Conservation (phyloP, 2,329 filamentous ascomycete species). For the Metarhizium brunneum region DNA sequence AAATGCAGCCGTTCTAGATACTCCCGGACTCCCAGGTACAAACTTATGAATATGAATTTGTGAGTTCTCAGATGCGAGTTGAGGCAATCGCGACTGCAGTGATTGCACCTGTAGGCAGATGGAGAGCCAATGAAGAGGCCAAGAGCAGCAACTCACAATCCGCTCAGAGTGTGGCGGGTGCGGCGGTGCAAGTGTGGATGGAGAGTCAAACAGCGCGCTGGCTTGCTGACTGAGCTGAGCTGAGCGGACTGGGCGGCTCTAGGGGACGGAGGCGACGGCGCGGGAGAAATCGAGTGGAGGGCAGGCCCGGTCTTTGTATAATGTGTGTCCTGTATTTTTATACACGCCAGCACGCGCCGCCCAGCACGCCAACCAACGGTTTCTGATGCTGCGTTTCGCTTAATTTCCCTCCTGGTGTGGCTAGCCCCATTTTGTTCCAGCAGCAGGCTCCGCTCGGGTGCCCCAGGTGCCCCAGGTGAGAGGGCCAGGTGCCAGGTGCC, state of each 20-base stretch:
- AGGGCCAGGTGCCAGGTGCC: not conserved
- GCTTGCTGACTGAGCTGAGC: not conserved
- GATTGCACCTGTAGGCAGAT: not conserved
- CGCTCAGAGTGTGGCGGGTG: not conserved
- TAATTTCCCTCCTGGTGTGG: conserved; percentile 26
- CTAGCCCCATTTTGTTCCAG: conserved; percentile 18
- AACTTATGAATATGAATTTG: not conserved
- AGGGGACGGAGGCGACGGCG: conserved; percentile 12
- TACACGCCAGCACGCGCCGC: conserved; percentile 24
- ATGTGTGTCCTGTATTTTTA: conserved; percentile 37
- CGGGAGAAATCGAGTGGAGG: conserved; percentile 32
- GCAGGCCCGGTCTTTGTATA: conserved; percentile 33
- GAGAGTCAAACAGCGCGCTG: not conserved
- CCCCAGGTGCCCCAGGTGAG: no score
- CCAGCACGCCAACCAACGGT: conserved; percentile 21
- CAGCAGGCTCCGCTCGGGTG: not conserved
- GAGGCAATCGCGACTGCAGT: not conserved
- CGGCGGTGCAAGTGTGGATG: not conserved
- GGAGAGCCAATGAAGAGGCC: not conserved
- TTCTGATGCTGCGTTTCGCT: conserved; percentile 23
- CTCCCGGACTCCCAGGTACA: not conserved
- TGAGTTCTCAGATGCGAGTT: not conserved
- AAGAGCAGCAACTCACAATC: not conserved
- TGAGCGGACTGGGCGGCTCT: not conserved
- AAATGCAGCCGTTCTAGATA: not conserved